Evolutionary conservation across 208 protist species (phyloP), one percentile per base, ranked within the genome.

Genomic region (Endotrypanum monterogeii): DNA sequence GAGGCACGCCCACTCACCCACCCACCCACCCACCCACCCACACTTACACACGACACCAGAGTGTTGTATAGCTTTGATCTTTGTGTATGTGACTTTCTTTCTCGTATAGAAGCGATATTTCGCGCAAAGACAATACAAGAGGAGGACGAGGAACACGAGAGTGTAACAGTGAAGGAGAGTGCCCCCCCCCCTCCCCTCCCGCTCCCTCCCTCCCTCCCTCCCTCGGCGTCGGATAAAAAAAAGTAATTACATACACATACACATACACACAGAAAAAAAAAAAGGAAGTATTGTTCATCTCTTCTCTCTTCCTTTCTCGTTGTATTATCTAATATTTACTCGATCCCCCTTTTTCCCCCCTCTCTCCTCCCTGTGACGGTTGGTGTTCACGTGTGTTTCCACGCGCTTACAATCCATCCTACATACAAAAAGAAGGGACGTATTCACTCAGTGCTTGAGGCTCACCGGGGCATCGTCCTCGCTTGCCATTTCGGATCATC

Each of bases 381-480:
- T 35, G 20, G 39, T 54, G 25, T 32, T 32, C 46, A 25, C 46
- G 63, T 54, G 63, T 68, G 63, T 54, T 9, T 68, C 63, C 63
- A 68, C 63, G 41, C 63, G 63, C 63, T 48, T 37, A 44, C 28
- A 28, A 54, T 48, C 44, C 14, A 8, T 52, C 16, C 5, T 1
- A 9, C 28, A 68, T 52, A 50, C 6, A 65, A 1, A 32, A 65
- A 44, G 23, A 63, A 32, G 23, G 3, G 23, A 9, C n/a, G n/a
- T n/a, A n/a, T n/a, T n/a, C n/a, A 68, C 11, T 37, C 25, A 8
- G 44, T 46, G 9, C 32, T 23, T 54, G n/a, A 65, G 44, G 1
- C 25, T 16, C 39, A 23, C 32, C 23, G 6, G 18, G 25, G 23
- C 37, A 50, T 39, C 52, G 20, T 25, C 57, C 23, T 20, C 3